These are phyloP conservation scores for Lichtheimia hyalospora DNA, from an alignment of 371 early-diverging fungal species.

Conservation along the genomic window DNA sequence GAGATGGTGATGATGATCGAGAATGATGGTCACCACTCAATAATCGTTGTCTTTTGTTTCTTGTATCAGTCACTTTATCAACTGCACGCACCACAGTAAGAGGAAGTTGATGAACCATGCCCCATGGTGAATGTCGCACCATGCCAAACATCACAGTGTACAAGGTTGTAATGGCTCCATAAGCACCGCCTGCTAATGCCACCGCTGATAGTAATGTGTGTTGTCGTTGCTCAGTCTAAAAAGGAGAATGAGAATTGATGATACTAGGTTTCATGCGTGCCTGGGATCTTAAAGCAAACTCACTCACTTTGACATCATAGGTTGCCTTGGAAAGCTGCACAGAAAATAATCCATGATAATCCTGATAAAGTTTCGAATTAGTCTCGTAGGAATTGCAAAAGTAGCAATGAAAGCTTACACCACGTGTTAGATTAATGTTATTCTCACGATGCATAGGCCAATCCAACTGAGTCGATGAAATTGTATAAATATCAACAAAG, in stretches of 20 bases:
- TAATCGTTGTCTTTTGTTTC: too few relatives aligned
- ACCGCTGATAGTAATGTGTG: constrained; percentile 37
- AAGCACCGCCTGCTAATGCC: constrained; percentile 44
- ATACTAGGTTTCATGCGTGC: background rate
- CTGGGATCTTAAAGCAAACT: background rate
- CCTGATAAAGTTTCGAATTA: constrained; percentile 8
- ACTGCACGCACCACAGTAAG: constrained; percentile 18
- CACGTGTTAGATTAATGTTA: constrained; percentile 16
- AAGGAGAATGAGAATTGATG: background rate
- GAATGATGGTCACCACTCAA: too few relatives aligned
- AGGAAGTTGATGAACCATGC: constrained; percentile 36
- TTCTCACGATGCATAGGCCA: constrained; percentile 28
- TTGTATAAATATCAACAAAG: constrained; percentile 34
- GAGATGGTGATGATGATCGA: too few relatives aligned
- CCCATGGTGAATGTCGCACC: constrained; percentile 44
- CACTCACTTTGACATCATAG: constrained; percentile 33
- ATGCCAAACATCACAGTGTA: constrained; percentile 46
- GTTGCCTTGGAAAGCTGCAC: constrained; percentile 33
- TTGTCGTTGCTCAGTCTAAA: constrained; percentile 38
- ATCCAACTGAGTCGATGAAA: constrained; percentile 19
- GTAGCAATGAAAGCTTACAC: constrained; percentile 5
- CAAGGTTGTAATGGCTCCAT: constrained; percentile 36
- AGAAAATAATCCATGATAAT: constrained; percentile 32
- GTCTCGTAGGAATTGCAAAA: background rate
- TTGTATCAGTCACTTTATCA: constrained; percentile 1